Evolutionary conservation across 768 basidiomycete genomes (phyloP).

Genomic region (Boletus vinaceobasis): DNA sequence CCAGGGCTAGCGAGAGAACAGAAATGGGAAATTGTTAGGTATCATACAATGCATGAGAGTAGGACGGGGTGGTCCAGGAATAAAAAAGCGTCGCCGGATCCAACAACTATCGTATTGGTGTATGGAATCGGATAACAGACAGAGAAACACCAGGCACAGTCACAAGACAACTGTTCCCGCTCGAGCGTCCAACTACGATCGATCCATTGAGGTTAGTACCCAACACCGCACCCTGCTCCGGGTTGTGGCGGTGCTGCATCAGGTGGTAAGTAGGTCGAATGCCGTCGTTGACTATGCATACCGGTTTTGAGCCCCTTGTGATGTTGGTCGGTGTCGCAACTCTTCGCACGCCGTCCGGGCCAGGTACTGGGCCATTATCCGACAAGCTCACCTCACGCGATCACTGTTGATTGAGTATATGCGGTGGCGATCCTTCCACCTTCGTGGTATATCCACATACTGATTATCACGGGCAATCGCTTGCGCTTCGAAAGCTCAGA

Average conservation of each 20-base stretch:
- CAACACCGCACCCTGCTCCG: conserved; percentile 17
- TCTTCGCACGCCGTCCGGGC: conserved; percentile 70
- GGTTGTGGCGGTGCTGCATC: conserved; percentile 69
- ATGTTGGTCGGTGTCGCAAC: conserved; percentile 68
- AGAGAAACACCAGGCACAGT: not conserved
- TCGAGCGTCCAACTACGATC: conserved; percentile 5
- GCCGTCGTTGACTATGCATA: conserved; percentile 62
- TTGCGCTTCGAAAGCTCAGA: conserved; percentile 47
- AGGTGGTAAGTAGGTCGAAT: conserved; percentile 53
- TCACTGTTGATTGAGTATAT: conserved; percentile 6
- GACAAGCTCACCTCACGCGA: conserved; percentile 72
- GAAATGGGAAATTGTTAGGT: conserved; percentile 5
- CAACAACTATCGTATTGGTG: conserved; percentile 7
- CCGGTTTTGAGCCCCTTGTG: conserved; percentile 55
- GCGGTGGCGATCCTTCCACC: conserved; percentile 2
- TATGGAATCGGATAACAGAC: not conserved
- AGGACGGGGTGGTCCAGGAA: not conserved
- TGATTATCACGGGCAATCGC: conserved; percentile 39
- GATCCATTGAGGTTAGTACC: conserved; percentile 3
- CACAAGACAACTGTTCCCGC: conserved; percentile 4
- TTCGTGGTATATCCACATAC: conserved; percentile 32
- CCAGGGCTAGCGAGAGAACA: conserved; percentile 10
- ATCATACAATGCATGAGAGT: conserved; percentile 5
- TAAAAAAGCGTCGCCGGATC: conserved; percentile 6
- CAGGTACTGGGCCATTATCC: conserved; percentile 67